These are phyloP conservation scores for Polygonum aviculare DNA, from an alignment of 148 eudicot genomes.

Conservation along the genomic window DNA sequence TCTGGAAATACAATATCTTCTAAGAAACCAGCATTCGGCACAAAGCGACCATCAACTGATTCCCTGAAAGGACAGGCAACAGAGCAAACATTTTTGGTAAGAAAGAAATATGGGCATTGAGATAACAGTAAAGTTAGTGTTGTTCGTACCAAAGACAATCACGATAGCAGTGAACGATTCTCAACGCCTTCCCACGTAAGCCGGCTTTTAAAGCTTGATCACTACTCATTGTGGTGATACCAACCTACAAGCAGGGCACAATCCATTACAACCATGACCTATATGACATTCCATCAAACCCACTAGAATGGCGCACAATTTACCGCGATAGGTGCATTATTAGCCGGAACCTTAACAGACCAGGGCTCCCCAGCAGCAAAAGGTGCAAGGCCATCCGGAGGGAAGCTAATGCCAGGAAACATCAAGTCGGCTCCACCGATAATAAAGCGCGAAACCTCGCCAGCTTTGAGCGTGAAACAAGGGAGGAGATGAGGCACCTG, in stretches of 20 bases:
- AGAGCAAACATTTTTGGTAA: neutral
- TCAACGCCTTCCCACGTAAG: conserved; percentile 83
- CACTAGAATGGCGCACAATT: conserved; percentile 9
- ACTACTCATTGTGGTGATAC: conserved; percentile 73
- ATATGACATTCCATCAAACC: neutral
- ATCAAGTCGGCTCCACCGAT: conserved; percentile 96
- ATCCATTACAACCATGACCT: neutral
- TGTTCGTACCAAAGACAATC: conserved; percentile 62
- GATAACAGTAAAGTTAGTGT: neutral
- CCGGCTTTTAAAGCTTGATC: conserved; percentile 77
- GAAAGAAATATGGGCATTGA: neutral
- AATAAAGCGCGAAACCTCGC: conserved; percentile 88
- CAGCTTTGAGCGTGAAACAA: conserved; percentile 72
- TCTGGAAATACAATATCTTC: conserved; percentile 67
- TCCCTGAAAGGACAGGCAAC: conserved; percentile 39
- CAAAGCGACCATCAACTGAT: conserved; percentile 56
- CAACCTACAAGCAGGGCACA: conserved; percentile 40
- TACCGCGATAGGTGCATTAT: conserved; percentile 87
- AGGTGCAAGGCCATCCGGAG: conserved; percentile 65
- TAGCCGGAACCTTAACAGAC: conserved; percentile 92
- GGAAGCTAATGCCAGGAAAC: conserved; percentile 84
- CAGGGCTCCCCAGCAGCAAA: conserved; percentile 78
- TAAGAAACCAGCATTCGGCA: conserved; percentile 80
- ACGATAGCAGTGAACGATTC: conserved; percentile 54
- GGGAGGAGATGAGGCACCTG: conserved; percentile 82